These are phyloP conservation scores for Saccharomyces cerevisiae DNA, from an alignment of 805 yeast species.

Conservation along the genomic window DNA sequence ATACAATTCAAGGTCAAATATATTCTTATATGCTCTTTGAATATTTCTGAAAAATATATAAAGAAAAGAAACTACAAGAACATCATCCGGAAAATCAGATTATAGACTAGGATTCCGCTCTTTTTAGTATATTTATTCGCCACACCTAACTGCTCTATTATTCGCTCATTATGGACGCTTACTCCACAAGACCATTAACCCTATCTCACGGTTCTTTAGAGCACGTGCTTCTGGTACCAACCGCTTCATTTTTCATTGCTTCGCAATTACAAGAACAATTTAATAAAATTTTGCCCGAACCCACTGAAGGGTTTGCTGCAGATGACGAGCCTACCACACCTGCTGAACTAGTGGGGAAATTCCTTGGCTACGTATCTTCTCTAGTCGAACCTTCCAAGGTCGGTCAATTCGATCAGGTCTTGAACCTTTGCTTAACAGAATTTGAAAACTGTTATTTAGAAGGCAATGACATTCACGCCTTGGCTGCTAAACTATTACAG, in stretches of 20 bases:
- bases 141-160: neutral
- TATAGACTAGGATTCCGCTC: neutral
- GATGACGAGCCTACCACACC: slow-evolving; percentile 85
- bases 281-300: slow-evolving; percentile 62
- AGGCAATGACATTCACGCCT: slow-evolving; percentile 77
- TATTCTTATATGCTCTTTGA: neutral
- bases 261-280: slow-evolving; percentile 87
- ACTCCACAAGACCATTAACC: slow-evolving; percentile 67
- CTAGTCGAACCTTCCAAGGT: slow-evolving; percentile 36
- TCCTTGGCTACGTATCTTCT: slow-evolving; percentile 64
- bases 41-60: neutral
- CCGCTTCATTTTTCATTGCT: slow-evolving; percentile 66
- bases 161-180: neutral
- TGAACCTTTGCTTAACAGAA: slow-evolving; percentile 64
- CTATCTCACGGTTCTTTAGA: slow-evolving; percentile 82
- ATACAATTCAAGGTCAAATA: neutral
- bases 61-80: neutral
- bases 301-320: slow-evolving; percentile 75
- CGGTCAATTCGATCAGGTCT: slow-evolving; percentile 58
- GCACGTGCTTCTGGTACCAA: slow-evolving; percentile 80
- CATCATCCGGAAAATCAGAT: neutral
- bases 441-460: slow-evolving; percentile 74
- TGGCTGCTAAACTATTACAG: slow-evolving; percentile 61
- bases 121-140: neutral
- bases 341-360: slow-evolving; percentile 75